These are phyloP conservation scores for Neostapfia colusana DNA, from an alignment of 176 grass and related monocot species.

Conservation along the genomic window DNA sequence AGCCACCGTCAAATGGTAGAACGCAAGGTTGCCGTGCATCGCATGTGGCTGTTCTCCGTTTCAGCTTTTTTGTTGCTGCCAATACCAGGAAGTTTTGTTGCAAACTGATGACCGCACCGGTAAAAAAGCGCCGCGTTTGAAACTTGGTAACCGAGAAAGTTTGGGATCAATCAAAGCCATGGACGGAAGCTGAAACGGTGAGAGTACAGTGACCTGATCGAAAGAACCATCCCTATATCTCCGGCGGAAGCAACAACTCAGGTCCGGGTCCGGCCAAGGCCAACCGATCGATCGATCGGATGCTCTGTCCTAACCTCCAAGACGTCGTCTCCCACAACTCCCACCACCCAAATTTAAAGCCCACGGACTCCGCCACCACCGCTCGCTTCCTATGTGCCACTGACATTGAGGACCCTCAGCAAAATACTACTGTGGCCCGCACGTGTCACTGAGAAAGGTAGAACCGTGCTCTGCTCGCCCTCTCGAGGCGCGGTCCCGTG, in stretches of 20 bases:
- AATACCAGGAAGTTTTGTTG: neutral
- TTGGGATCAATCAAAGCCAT: neutral
- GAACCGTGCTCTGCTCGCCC: neutral
- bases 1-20: neutral
- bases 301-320: conserved; percentile 33
- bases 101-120: neutral
- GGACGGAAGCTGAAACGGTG: neutral
- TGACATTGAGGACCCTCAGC: accelerated
- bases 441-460: neutral
- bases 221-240: conserved; percentile 32
- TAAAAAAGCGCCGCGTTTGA: neutral
- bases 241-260: conserved; percentile 27
- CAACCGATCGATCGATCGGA: neutral
- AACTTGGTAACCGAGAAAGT: neutral
- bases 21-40: neutral
- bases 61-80: neutral
- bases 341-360: conserved; percentile 35
- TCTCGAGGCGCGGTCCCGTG: conserved; percentile 30
- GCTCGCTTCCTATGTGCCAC: neutral
- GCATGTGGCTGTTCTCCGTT: neutral
- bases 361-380: neutral
- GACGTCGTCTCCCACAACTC: conserved; percentile 10
- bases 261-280: too few species aligned
- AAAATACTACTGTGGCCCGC: neutral
- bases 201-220: neutral